Percentiles rank a stretch among this genome's conserved stretches.
These are phyloP conservation scores for Macadamia integrifolia DNA, from an alignment of 164 flowering plant genomes.

Conservation along the genomic window DNA sequence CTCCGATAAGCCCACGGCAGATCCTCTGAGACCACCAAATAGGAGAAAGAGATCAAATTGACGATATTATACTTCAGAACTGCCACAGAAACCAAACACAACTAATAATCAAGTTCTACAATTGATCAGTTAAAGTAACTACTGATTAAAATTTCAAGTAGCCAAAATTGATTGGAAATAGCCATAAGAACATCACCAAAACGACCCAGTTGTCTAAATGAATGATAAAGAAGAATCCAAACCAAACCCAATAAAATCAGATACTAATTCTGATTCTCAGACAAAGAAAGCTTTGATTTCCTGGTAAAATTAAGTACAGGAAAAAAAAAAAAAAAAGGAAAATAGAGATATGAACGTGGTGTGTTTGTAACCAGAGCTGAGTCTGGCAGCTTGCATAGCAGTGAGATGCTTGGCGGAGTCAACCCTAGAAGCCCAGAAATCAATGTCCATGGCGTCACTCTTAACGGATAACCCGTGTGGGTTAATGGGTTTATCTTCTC, in stretches of 20 bases:
- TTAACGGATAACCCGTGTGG: not conserved
- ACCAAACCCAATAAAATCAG: not conserved
- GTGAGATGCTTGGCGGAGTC: conserved; percentile 38
- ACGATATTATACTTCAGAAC: not conserved
- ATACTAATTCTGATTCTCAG: not conserved
- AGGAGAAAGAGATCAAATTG: not conserved
- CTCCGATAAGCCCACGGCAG: not conserved
- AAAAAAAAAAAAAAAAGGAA: not conserved
- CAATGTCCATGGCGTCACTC: conserved; percentile 39
- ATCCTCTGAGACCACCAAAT: not conserved
- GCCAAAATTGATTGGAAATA: not conserved
- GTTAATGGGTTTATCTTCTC: too few species aligned
- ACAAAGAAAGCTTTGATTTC: not conserved
- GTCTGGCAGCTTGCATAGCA: conserved; percentile 35
- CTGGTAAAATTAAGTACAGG: not conserved
- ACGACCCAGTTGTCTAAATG: not conserved
- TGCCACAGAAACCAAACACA: not conserved
- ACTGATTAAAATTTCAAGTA: not conserved
- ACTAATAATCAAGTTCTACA: conserved; percentile 2
- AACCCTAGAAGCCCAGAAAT: conserved; percentile 48
- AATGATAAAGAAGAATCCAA: not conserved
- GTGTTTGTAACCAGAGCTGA: conserved; percentile 32
- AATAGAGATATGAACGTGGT: not conserved
- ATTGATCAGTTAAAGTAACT: not conserved
- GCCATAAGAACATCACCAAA: not conserved